phyloP scores from a whole-genome alignment of 805 yeast genomes.

The Deakozyma indianensis region DNA sequence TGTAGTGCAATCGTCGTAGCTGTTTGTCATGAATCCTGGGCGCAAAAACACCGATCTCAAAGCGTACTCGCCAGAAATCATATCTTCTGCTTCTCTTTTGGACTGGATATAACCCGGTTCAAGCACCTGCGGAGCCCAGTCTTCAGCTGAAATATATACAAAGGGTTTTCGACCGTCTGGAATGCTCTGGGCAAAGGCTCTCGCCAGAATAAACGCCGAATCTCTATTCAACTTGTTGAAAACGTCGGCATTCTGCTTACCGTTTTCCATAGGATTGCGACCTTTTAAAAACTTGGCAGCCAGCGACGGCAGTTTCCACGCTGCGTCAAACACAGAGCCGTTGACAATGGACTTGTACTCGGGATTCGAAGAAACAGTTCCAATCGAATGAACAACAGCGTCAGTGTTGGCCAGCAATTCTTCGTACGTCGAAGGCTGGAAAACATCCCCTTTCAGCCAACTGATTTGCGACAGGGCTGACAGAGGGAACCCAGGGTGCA shows the following conservation, averaged over 20 bases:
- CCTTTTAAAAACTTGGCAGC: conserved; percentile 25
- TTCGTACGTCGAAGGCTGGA: conserved; percentile 45
- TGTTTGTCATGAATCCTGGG: conserved; percentile 78
- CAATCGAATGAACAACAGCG: conserved; percentile 74
- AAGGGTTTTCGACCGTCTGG: conserved; percentile 23
- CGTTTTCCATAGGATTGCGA: conserved; percentile 36
- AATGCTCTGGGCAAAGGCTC: conserved; percentile 27
- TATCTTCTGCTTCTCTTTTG: conserved; percentile 61
- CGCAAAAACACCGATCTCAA: conserved; percentile 53
- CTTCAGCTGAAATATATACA: conserved; percentile 73
- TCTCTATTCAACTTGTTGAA: conserved; percentile 56
- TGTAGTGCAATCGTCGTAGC: conserved; percentile 14
- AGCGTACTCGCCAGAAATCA: conserved; percentile 26
- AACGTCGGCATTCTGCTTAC: conserved; percentile 22
- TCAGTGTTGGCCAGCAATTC: conserved; percentile 32
- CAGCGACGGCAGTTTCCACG: background rate
- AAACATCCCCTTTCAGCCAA: conserved; percentile 58
- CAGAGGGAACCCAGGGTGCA: conserved; percentile 1
- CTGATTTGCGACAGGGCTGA: conserved; percentile 43
- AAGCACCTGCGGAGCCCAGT: conserved; percentile 25
- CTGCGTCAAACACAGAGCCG: conserved; percentile 2
- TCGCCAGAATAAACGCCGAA: conserved; percentile 53
- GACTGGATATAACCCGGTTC: conserved; percentile 62
- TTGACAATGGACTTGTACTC: conserved; percentile 41
- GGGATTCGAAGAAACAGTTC: conserved; percentile 54